Evolutionary conservation across 208 protist species (phyloP).

Genomic region (Naegleria fowleri): DNA sequence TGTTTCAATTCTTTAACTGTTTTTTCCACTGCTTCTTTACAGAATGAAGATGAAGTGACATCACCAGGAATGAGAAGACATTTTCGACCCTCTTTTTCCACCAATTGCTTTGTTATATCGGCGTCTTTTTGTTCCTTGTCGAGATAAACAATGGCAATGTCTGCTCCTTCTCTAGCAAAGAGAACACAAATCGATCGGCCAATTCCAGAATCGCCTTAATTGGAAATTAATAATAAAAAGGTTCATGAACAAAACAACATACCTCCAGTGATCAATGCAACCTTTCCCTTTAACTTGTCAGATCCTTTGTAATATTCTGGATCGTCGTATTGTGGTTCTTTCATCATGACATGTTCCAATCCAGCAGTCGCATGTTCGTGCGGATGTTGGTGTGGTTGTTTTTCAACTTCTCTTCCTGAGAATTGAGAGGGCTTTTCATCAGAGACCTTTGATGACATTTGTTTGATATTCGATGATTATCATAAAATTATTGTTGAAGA

Average conservation of each 20-base stretch:
- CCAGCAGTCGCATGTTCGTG: neutral
- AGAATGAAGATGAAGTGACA: constrained; percentile 38
- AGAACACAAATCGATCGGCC: constrained; percentile 45
- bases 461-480: too few relatives aligned
- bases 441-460: too few relatives aligned
- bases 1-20: constrained; percentile 28
- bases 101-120: constrained; percentile 39
- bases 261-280: constrained; percentile 50
- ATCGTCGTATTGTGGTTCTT: constrained; percentile 11
- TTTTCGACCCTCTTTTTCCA: constrained; percentile 44
- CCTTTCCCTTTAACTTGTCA: constrained; percentile 30
- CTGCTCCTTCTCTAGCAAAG: constrained; percentile 48
- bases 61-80: constrained; percentile 42
- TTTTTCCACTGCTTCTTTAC: constrained; percentile 36
- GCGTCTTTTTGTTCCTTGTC: constrained; percentile 38
- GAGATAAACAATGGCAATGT: constrained; percentile 48
- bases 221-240: too few relatives aligned
- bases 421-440: neutral
- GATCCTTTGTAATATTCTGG: constrained; percentile 29
- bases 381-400: neutral
- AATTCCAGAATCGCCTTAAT: constrained; percentile 44
- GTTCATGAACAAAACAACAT: too few relatives aligned
- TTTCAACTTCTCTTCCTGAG: neutral
- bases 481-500: too few relatives aligned
- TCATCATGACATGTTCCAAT: constrained; percentile 15